These are phyloP conservation scores for Hamigera avellanea DNA, from an alignment of 495 filamentous ascomycete genomes.

Conservation along the genomic window DNA sequence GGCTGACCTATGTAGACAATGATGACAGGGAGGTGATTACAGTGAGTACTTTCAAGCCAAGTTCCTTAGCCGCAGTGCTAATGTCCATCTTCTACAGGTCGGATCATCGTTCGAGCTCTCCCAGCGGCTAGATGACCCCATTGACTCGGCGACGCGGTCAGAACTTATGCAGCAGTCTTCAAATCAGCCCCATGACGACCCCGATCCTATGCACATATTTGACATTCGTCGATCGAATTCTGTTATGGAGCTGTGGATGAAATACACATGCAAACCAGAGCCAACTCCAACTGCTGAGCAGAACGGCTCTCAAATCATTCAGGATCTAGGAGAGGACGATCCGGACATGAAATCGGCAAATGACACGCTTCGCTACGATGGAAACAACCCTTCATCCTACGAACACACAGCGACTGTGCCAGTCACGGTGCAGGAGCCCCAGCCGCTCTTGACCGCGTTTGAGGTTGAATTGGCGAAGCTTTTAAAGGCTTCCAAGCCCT, in stretches of 20 bases:
- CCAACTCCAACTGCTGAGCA: neutral
- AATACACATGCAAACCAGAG: conserved; percentile 11
- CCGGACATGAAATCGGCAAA: too few species aligned
- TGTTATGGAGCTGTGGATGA: conserved; percentile 30
- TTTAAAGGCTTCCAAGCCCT: conserved; percentile 13
- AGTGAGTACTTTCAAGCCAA: conserved; percentile 26
- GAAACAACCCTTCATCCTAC: neutral
- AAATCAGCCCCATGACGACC: conserved; percentile 3
- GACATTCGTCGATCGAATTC: conserved; percentile 36
- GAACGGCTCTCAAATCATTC: neutral
- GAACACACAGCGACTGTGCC: neutral
- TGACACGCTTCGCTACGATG: too few species aligned
- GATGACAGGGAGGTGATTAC: conserved; percentile 44
- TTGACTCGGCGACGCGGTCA: conserved; percentile 4
- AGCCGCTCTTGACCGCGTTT: conserved; percentile 37
- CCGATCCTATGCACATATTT: conserved; percentile 32
- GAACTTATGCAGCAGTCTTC: conserved; percentile 4
- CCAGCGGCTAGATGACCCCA: conserved; percentile 37
- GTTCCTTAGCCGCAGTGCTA: conserved; percentile 4
- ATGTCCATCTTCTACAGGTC: conserved; percentile 20
- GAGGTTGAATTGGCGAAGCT: conserved; percentile 41
- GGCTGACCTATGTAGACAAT: conserved; percentile 41
- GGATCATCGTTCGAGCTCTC: conserved; percentile 39
- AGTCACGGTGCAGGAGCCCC: conserved; percentile 6
- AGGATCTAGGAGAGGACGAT: too few species aligned